A percentile compares a stretch with the other conserved stretches of the same genome.
These are phyloP conservation scores for Grosmannia clavigera DNA, from an alignment of 2,329 filamentous ascomycete species.

Conservation along the genomic window DNA sequence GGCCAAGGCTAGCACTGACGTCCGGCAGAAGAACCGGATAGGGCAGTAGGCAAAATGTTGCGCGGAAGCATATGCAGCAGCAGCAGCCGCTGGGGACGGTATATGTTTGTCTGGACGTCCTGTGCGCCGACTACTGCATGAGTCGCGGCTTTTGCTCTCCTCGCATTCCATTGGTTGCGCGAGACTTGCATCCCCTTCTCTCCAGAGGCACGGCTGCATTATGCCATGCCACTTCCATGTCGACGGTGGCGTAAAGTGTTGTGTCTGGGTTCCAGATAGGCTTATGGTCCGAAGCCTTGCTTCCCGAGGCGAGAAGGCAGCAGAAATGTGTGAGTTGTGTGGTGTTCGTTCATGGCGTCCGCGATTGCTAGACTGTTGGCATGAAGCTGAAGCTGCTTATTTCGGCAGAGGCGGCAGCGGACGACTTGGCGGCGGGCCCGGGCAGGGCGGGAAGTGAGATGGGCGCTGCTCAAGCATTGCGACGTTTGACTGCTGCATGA, in stretches of 20 bases:
- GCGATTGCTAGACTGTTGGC: neutral
- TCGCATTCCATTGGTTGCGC: neutral
- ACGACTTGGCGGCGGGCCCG: conserved; percentile 50
- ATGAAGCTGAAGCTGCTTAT: conserved; percentile 22
- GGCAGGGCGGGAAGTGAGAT: conserved; percentile 55
- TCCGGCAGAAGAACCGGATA: neutral
- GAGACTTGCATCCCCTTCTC: neutral
- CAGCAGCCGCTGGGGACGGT: neutral
- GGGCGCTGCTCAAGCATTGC: conserved; percentile 39
- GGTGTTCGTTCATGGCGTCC: neutral
- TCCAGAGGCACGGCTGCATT: neutral
- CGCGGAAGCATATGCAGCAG: neutral
- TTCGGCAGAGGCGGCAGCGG: conserved; percentile 55
- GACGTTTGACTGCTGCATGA: conserved; percentile 8
- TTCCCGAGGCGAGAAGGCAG: neutral
- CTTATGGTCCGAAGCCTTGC: neutral
- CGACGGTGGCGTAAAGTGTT: neutral
- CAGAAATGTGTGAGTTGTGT: neutral
- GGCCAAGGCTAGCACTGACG: neutral
- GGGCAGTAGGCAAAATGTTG: neutral
- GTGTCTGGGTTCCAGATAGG: neutral
- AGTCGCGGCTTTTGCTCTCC: neutral
- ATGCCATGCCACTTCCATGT: neutral
- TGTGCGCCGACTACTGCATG: neutral
- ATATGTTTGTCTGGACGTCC: too few species aligned